phyloP scores from a whole-genome alignment of 306 rosid species.

The Hippophae tibetana region DNA sequence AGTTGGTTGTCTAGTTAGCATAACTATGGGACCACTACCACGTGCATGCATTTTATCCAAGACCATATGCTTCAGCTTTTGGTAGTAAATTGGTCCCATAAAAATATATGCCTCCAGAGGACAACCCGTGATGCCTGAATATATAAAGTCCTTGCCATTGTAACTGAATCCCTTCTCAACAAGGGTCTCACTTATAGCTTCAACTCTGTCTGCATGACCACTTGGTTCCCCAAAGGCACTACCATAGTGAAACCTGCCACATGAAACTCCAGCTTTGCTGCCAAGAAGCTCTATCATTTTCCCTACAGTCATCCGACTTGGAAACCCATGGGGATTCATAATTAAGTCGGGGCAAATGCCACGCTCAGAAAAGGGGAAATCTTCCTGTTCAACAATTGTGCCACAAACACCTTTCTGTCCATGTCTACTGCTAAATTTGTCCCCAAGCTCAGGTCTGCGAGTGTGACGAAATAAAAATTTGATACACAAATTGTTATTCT shows the following conservation, averaged over 20 bases:
- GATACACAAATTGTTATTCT: constrained; percentile 52
- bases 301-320: constrained; percentile 98
- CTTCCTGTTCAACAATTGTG: constrained; percentile 89
- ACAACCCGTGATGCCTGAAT: constrained; percentile 95
- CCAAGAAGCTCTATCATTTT: constrained; percentile 99
- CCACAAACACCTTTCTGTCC: constrained; percentile 99
- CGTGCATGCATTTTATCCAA: constrained; percentile 97
- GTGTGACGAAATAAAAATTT: constrained; percentile 75
- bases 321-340: constrained; percentile 98
- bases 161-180: constrained; percentile 77
- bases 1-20: constrained; percentile 87
- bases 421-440: constrained; percentile 97
- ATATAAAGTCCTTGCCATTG: constrained; percentile 78
- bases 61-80: constrained; percentile 93
- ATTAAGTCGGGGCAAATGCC: constrained; percentile 97
- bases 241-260: constrained; percentile 92
- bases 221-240: constrained; percentile 98
- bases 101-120: constrained; percentile 94
- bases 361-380: constrained; percentile 90
- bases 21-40: constrained; percentile 64
- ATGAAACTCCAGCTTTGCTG: constrained; percentile 93
- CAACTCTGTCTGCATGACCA: constrained; percentile 99
- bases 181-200: constrained; percentile 80
- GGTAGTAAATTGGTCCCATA: constrained; percentile 99
- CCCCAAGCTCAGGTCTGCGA: constrained; percentile 97